Percentiles rank a stretch among this genome's conserved stretches.
phyloP scores from a whole-genome alignment of 768 basidiomycete genomes.

The Polyporus arcularius region DNA sequence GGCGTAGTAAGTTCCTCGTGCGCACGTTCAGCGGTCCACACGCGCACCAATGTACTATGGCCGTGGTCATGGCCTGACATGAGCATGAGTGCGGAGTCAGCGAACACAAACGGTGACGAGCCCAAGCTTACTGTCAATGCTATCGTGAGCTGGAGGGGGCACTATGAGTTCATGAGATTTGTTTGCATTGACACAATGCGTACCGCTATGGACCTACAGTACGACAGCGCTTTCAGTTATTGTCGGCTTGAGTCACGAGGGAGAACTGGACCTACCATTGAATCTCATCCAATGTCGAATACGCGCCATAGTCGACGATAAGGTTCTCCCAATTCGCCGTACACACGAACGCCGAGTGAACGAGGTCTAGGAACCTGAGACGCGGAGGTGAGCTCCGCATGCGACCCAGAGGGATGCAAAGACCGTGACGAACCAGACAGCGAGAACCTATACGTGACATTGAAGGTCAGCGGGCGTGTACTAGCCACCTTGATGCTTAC shows the following conservation, averaged over 20 bases:
- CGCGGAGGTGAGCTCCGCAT: background rate
- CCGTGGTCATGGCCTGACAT: conserved; percentile 28
- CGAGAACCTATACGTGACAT: conserved; percentile 1
- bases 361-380: conserved; percentile 24
- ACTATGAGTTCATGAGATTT: background rate
- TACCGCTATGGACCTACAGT: conserved; percentile 5
- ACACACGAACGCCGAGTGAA: conserved; percentile 24
- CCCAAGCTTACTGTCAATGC: conserved; percentile 17
- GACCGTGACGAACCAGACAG: conserved; percentile 7
- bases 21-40: background rate
- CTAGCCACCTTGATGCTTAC: background rate
- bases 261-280: background rate
- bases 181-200: background rate
- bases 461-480: background rate
- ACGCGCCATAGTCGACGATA: conserved; percentile 22
- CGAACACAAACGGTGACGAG: background rate
- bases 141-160: conserved; percentile 5
- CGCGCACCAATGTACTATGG: conserved; percentile 27
- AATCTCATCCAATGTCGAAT: conserved; percentile 22
- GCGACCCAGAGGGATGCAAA: too few species aligned
- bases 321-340: conserved; percentile 26
- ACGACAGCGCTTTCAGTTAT: background rate
- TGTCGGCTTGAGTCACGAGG: conserved; percentile 13
- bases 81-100: background rate
- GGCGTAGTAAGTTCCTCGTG: background rate